Percentiles rank a stretch among this genome's conserved stretches.
Conservation (phyloP, 352 stramenopile species). For the Pythium aquatile region DNA sequence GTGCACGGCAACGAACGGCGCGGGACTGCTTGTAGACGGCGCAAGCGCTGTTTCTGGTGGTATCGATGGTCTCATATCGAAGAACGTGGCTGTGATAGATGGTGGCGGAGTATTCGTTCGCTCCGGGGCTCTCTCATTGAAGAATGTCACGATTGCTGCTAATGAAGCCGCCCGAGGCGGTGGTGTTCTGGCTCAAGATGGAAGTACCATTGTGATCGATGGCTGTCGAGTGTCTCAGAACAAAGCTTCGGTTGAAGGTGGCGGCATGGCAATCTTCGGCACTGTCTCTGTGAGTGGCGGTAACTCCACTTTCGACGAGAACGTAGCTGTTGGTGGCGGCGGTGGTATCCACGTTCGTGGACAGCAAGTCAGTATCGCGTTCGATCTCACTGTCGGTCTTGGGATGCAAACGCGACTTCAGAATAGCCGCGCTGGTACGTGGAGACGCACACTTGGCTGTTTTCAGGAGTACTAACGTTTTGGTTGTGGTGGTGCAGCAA, state of each 20-base stretch:
- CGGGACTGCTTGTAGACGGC: neutral
- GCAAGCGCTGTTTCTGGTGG: neutral
- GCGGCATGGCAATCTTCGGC: conserved; percentile 10
- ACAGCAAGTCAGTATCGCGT: conserved; percentile 16
- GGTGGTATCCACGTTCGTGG: conserved; percentile 32
- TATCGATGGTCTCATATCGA: neutral
- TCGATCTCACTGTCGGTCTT: neutral
- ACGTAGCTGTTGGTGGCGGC: conserved; percentile 16
- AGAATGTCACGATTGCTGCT: neutral
- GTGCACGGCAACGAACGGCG: conserved; percentile 11
- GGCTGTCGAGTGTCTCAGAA: conserved; percentile 6
- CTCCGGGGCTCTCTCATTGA: neutral
- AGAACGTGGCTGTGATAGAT: conserved; percentile 12
- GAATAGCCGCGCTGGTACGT: conserved; percentile 22
- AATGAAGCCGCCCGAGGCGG: conserved; percentile 14
- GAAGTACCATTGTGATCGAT: neutral
- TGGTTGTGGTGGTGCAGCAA: conserved; percentile 1
- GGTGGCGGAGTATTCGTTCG: conserved; percentile 26
- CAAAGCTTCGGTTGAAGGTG: conserved; percentile 9
- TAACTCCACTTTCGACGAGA: neutral
- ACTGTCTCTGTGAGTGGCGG: neutral
- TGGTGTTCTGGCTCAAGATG: neutral
- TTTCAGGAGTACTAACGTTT: neutral
- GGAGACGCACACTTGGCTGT: neutral
- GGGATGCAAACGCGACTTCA: neutral